Conservation (phyloP, 352 stramenopile genomes). For the Globisporangium cystogenes region DNA sequence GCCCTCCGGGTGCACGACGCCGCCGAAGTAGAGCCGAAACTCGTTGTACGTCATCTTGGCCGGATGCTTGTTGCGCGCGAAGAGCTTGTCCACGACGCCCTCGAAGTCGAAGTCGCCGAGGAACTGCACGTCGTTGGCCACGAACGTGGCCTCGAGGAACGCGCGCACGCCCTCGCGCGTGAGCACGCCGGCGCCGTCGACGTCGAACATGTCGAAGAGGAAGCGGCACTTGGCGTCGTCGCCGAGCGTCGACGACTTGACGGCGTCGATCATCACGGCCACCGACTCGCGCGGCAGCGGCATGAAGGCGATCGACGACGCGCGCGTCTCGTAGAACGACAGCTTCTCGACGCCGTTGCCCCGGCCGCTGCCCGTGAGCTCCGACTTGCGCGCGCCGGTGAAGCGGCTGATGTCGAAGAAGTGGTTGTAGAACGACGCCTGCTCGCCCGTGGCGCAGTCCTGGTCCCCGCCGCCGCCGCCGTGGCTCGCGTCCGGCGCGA, state of each 20-base stretch:
- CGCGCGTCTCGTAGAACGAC: slow-evolving; percentile 9
- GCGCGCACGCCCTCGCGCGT: slow-evolving; percentile 37
- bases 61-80: slow-evolving; percentile 27
- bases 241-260: slow-evolving; percentile 37
- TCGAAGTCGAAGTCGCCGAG: slow-evolving; percentile 43
- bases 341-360: not conserved
- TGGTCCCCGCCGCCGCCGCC: slow-evolving; percentile 1
- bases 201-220: slow-evolving; percentile 64
- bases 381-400: slow-evolving; percentile 8
- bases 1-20: slow-evolving; percentile 20
- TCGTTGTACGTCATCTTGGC: slow-evolving; percentile 52
- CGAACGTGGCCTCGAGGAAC: slow-evolving; percentile 59
- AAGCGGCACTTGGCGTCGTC: slow-evolving; percentile 54
- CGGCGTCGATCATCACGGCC: slow-evolving; percentile 49
- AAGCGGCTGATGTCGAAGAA: slow-evolving; percentile 26
- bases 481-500: slow-evolving; percentile 1
- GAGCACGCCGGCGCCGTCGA: slow-evolving; percentile 34
- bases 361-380: not conserved
- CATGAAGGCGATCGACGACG: slow-evolving; percentile 20
- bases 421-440: slow-evolving; percentile 33
- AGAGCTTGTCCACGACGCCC: slow-evolving; percentile 44
- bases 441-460: slow-evolving; percentile 16
- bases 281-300: slow-evolving; percentile 50
- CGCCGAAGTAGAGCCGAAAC: slow-evolving; percentile 39
- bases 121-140: slow-evolving; percentile 48